Evolutionary conservation across 192 early-diverging fungal species (phyloP), one percentile per base, ranked within the genome.

Genomic region (Dissophora ornata): DNA sequence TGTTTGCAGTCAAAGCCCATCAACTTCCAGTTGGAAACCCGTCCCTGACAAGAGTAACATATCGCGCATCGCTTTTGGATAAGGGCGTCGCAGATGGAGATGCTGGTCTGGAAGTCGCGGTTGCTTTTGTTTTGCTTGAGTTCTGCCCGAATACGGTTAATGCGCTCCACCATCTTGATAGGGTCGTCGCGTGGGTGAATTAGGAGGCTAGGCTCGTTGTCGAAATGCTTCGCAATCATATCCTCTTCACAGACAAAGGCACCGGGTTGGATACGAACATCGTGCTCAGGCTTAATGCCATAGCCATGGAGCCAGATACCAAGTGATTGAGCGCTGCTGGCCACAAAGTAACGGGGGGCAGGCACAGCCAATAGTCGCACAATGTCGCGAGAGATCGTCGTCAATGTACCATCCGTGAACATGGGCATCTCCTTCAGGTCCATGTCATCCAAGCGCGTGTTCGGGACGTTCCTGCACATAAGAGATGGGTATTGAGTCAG

Each of bases 141-240:
- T 40, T 77, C 73, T 0, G 58, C 46, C 29, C 62, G 81, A 47
- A 83, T 84, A 62, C 25, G 79, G 62, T 64, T 86, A 53, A 83
- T 84, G 52, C 50, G 66, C 61, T 46, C 82, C 47, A 65, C 79
- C 85, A 79, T 68, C 50, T 46, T 71, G 25, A 67, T 49, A 47
- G 77, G 65, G 38, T 77, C 59, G 13, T 77, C 73, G 40, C 57
- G 73, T 15, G 73, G 64, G 3, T 51, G 38, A 9, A 2, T 4
- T 21, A 2, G 0, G 3, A 77, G 34, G 44, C 73, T 77, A 3
- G 57, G 58, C 29, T 77, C 73, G 38, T 82, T 81, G 49, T 81
- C 82, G 57, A 86, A 86, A 30, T 86, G 85, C 41, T 86, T 86
- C 8, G 81, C 85, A 65, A 86, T 82, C 75, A 86, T 67, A 42